Conservation (phyloP, 2,329 filamentous ascomycete species). For the Ceratocystis ficicola region DNA sequence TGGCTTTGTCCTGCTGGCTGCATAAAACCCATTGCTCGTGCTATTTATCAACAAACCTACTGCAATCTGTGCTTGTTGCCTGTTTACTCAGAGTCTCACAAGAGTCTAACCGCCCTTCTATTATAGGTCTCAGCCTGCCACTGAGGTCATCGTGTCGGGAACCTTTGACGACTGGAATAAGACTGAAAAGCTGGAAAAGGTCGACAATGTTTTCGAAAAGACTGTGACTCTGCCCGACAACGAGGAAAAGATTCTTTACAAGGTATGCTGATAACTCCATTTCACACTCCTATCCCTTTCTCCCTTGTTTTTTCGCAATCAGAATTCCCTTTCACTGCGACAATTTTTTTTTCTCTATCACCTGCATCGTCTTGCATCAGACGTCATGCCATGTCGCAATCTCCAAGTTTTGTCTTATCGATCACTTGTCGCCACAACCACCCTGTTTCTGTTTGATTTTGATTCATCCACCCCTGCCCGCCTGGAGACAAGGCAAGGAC, state of each 20-base stretch:
- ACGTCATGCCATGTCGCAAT: slow-evolving; percentile 8
- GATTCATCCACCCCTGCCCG: slow-evolving; percentile 1
- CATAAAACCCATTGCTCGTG: not conserved
- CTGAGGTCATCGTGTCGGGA: slow-evolving; percentile 87
- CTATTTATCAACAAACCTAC: not conserved
- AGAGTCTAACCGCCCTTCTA: not conserved
- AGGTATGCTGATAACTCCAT: slow-evolving; percentile 48
- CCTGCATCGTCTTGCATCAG: slow-evolving; percentile 6
- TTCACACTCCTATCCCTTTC: slow-evolving; percentile 13
- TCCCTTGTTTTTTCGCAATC: slow-evolving; percentile 13
- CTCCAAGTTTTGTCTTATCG: slow-evolving; percentile 4
- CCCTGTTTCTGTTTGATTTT: slow-evolving; percentile 4
- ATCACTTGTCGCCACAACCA: slow-evolving; percentile 9
- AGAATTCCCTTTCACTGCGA: not conserved
- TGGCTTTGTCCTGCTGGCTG: not conserved
- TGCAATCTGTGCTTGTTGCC: not conserved
- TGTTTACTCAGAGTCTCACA: not conserved
- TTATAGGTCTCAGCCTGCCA: slow-evolving; percentile 66
- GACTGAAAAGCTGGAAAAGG: slow-evolving; percentile 69
- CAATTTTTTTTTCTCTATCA: not conserved
- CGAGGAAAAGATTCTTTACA: slow-evolving; percentile 75
- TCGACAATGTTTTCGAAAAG: slow-evolving; percentile 64
- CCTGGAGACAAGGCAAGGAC: slow-evolving; percentile 1
- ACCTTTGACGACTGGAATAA: slow-evolving; percentile 92
- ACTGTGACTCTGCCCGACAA: slow-evolving; percentile 57